Conservation (phyloP, 148 eudicot species). For the Cornus controversa region DNA sequence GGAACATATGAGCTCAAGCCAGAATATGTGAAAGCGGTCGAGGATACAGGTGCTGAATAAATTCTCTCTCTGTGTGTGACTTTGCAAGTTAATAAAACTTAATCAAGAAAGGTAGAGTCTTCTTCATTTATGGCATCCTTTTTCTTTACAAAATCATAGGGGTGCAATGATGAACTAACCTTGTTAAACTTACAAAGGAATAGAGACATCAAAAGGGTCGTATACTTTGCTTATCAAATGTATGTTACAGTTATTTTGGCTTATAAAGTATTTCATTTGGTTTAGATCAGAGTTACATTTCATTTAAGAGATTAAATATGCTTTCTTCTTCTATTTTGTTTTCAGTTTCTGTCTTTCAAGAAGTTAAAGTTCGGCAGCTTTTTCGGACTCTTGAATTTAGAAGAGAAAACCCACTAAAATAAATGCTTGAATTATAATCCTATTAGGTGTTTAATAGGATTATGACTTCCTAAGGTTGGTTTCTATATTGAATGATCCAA, state of each 20-base stretch:
- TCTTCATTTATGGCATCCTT: neutral
- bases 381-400: neutral
- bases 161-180: constrained; percentile 9
- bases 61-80: constrained; percentile 11
- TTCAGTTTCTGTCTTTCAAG: neutral
- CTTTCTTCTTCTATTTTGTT: neutral
- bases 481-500: neutral
- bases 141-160: neutral
- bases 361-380: neutral
- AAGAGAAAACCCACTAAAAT: neutral
- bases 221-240: neutral
- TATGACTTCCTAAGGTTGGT: too few species aligned
- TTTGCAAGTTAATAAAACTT: neutral
- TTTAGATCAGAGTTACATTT: neutral
- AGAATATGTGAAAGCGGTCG: constrained; percentile 88
- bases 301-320: neutral
- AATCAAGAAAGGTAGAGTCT: constrained; percentile 1
- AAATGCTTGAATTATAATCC: neutral
- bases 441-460: too few species aligned
- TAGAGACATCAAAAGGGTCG: neutral
- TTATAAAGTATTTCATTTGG: neutral
- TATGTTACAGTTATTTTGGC: neutral
- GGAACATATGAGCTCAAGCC: constrained; percentile 97
- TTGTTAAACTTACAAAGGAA: neutral
- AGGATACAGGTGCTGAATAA: constrained; percentile 65